These are phyloP conservation scores for Verticillium zaregamsianum DNA, from an alignment of 2,329 filamentous ascomycete genomes.

Conservation along the genomic window DNA sequence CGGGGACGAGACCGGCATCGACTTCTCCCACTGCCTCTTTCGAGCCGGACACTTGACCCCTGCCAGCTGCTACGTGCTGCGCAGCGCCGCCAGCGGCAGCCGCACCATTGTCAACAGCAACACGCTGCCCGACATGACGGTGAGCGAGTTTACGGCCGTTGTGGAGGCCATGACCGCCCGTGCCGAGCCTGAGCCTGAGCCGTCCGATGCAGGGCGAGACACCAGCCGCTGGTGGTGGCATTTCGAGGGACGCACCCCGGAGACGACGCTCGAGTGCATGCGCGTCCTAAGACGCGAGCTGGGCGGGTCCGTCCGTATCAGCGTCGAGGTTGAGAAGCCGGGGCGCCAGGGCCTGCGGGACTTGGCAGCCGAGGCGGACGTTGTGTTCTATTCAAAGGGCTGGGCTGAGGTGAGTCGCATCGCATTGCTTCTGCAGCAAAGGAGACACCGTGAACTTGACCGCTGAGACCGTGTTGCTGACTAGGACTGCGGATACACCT, in stretches of 20 bases:
- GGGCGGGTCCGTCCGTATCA: conserved; percentile 36
- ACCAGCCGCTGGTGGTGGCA: conserved; percentile 55
- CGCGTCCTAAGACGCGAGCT: conserved; percentile 39
- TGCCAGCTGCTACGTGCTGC: conserved; percentile 67
- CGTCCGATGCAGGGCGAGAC: conserved; percentile 19
- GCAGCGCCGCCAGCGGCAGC: conserved; percentile 52
- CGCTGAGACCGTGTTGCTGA: conserved; percentile 3
- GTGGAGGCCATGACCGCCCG: conserved; percentile 17
- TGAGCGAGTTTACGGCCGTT: conserved; percentile 51
- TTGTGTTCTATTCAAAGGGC: conserved; percentile 68
- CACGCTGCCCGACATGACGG: conserved; percentile 62
- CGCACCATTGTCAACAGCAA: conserved; percentile 71
- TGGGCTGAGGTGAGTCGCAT: conserved; percentile 60
- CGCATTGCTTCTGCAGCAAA: neutral
- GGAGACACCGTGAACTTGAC: neutral
- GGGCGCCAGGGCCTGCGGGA: conserved; percentile 53
- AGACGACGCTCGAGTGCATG: conserved; percentile 57
- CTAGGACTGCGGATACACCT: conserved; percentile 28
- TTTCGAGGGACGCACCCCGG: conserved; percentile 62
- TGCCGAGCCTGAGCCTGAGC: conserved; percentile 10
- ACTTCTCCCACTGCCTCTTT: conserved; percentile 55
- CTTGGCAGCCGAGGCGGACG: conserved; percentile 59
- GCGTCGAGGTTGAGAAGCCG: conserved; percentile 71
- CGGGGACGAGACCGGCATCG: conserved; percentile 30
- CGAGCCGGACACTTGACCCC: conserved; percentile 49